phyloP scores from a whole-genome alignment of 2,329 filamentous ascomycete genomes.

The Arthrobotrys pseudoclavata region DNA sequence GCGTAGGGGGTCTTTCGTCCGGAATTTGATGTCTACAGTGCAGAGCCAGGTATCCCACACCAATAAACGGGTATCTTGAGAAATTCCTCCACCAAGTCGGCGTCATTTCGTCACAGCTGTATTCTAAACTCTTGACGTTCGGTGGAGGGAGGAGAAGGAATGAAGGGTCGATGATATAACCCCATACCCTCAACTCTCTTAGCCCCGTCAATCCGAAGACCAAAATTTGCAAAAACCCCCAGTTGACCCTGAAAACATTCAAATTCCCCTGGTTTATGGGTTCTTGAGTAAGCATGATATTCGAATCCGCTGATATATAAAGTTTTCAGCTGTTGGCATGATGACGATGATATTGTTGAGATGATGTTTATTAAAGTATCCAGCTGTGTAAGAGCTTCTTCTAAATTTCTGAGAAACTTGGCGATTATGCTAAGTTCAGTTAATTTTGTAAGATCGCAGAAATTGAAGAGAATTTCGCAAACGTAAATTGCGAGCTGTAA shows the following conservation, averaged over 20 bases:
- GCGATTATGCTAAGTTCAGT: background rate
- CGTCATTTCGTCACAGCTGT: background rate
- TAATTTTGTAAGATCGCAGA: conserved; percentile 24
- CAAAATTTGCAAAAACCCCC: background rate
- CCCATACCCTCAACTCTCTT: background rate
- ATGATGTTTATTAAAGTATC: background rate
- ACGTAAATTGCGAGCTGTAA: background rate
- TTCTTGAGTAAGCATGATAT: background rate
- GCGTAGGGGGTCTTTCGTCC: background rate
- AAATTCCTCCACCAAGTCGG: conserved; percentile 10
- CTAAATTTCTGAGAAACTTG: background rate
- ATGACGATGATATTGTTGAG: background rate
- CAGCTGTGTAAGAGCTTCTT: background rate
- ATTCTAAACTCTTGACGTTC: background rate
- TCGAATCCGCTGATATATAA: background rate
- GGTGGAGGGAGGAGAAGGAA: conserved; percentile 18
- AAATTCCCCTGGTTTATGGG: background rate
- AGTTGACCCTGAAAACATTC: background rate
- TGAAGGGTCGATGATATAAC: conserved; percentile 1
- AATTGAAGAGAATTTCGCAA: background rate
- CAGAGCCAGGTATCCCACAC: background rate
- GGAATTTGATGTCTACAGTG: background rate
- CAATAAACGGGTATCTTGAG: background rate
- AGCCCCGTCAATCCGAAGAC: background rate
- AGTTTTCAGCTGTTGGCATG: background rate